Base-by-base conservation (phyloP, 768 basidiomycete genomes). In the Hericium rajendrae region DNA sequence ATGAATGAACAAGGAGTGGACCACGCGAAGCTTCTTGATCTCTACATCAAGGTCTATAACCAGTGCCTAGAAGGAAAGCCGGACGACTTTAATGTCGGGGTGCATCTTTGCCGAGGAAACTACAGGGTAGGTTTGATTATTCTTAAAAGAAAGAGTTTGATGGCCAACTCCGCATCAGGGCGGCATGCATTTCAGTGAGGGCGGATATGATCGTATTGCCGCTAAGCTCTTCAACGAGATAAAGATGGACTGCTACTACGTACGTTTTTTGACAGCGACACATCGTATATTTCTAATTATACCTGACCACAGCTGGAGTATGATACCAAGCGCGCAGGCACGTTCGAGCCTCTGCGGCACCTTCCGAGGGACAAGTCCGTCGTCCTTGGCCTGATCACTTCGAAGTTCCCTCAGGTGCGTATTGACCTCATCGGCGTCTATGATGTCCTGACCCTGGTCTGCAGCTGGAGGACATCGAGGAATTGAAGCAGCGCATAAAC, bases 41-140 rank as follows among this genome's bases (percentile, higher is more conserved):
- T 80, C 68, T 87, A 73, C 59, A 81, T 86, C 66, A 75, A 78
- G 53, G 79, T 82, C 20, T 83, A 85, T 74, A 84, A 80, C 66
- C 66, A 76, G 16, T 76, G 79, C 60, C 75, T 82, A 2, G 69
- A 74, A 58, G 78, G 72, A 49, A 74, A 80, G 24, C 83, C 84
- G 6, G 66, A 64, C 51, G 82, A 84, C 67, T 69, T 86, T 60
- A 77, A 70, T 43, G 68, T 82, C 28, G 77, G 82, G 24, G 64
- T 85, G 28, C 84, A 86, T 65, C 77, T 84, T 70, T 86, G 84
- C 65, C 74, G 83, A 11, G 76, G 77, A 16, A 69, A 69, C 62
- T 69, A 68, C 63, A 62, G 55, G 51, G 67, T 66, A 32, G 37
- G 66, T 40, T 13, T 12, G 6, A 11, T 16, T 13, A 22, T 18